Conservation (phyloP, 208 protist species). For the Crithidia bombi region DNA sequence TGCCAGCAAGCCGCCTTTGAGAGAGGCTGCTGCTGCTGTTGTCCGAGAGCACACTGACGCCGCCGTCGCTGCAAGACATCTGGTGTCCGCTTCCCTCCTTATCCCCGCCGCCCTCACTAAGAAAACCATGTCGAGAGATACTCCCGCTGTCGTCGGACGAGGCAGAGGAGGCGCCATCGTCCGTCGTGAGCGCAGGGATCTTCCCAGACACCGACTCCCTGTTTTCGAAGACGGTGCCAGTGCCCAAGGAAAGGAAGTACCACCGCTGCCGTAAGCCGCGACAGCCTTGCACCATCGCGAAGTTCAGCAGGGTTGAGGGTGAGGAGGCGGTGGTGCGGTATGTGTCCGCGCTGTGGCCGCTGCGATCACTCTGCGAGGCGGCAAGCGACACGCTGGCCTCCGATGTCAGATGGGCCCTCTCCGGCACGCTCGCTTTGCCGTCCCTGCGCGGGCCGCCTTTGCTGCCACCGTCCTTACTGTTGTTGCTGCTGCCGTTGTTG, state of each 20-base stretch:
- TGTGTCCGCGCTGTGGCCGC: slow-evolving; percentile 16
- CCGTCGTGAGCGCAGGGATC: not conserved
- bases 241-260: slow-evolving; percentile 17
- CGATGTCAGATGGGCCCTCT: slow-evolving; percentile 9
- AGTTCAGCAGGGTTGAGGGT: slow-evolving; percentile 16
- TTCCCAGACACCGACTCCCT: not conserved
- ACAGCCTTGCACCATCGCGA: not conserved
- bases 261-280: slow-evolving; percentile 5
- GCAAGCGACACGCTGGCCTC: slow-evolving; percentile 2
- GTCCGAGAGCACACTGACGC: too few species aligned
- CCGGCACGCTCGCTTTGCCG: not conserved
- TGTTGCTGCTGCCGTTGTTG: not conserved
- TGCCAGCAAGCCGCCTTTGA: too few species aligned
- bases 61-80: too few species aligned
- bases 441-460: not conserved
- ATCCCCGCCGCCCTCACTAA: not conserved
- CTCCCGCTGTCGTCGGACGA: not conserved
- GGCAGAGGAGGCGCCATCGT: not conserved
- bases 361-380: slow-evolving; percentile 5
- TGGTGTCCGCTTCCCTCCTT: too few species aligned
- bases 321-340: slow-evolving; percentile 17
- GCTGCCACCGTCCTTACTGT: not conserved
- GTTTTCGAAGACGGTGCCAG: slow-evolving; percentile 11
- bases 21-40: too few species aligned
- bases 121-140: not conserved